Evolutionary conservation across 305 asterid species (phyloP), one percentile per base, ranked within the genome.

Genomic region (Stenogyne calaminthoides): DNA sequence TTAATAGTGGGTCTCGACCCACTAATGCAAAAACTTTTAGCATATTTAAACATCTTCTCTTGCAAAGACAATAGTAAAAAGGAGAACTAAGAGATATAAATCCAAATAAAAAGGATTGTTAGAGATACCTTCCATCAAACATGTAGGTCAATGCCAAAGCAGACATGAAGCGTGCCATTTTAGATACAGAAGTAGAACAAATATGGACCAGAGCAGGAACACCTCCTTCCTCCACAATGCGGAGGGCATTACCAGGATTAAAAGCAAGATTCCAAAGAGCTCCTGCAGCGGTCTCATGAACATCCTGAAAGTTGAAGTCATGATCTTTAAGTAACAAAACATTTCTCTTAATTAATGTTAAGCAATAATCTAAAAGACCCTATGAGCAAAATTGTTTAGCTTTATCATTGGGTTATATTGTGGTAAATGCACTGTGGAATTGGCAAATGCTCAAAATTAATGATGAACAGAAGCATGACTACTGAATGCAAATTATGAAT

Each of bases 191-290:
- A 55, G 92, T 78, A 73, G 95, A 89, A 71, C 98, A 93, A 69
- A 93, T 90, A 82, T 86, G 82, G 66, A 85, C 96, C 2, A 93
- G 83, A 42, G 88, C 90, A 4, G 88, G 91, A 80, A 93, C 98
- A 6, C 98, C 98, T 14, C 96, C 97, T 82, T 89, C 98, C 80
- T 89, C 98, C 59, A 88, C 96, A 64, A 93, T 93, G 51, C 96
- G 94, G 22, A 93, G 88, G 58, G 98, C 97, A 77, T 93, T 93
- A 11, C 96, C 93, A 32, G 98, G 91, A 71, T 91, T 87, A 80
- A 91, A 93, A 71, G 98, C 96, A 72, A 93, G 98, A 75, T 93
- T 93, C 98, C 98, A 93, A 70, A 93, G 97, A 65, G 98, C 98
- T 67, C 98, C 98, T 27, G 96, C 96, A 64, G 98, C 98, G 16